Percentiles rank a stretch among this genome's conserved stretches.
These are phyloP conservation scores for Pichia paraexigua DNA, from an alignment of 805 yeast species.

Conservation along the genomic window DNA sequence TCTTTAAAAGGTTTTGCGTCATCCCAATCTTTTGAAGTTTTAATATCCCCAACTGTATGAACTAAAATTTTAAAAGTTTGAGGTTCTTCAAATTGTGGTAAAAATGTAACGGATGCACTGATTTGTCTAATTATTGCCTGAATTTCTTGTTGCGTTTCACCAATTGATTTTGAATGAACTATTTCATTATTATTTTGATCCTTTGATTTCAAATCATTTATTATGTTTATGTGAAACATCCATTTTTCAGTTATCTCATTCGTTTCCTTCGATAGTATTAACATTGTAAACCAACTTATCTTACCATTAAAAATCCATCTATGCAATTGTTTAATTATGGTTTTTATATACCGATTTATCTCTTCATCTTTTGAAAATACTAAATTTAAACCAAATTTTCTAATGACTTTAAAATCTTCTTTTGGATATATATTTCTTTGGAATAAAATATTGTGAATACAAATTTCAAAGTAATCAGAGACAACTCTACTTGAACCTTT, in stretches of 20 bases:
- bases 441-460: constrained; percentile 72
- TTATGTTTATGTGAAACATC: constrained; percentile 59
- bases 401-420: constrained; percentile 71
- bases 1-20: constrained; percentile 48
- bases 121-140: constrained; percentile 82
- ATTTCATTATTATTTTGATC: constrained; percentile 22
- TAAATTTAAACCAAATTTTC: constrained; percentile 72
- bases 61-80: constrained; percentile 82
- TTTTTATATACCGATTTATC: constrained; percentile 57
- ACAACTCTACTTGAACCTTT: constrained; percentile 75
- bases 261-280: constrained; percentile 58
- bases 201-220: constrained; percentile 7
- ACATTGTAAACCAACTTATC: constrained; percentile 62
- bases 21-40: constrained; percentile 77
- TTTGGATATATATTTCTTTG: constrained; percentile 88
- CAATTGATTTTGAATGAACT: constrained; percentile 14
- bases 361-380: constrained; percentile 70
- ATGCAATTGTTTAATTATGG: constrained; percentile 61
- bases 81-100: constrained; percentile 59
- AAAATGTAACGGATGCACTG: constrained; percentile 77
- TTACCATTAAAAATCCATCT: constrained; percentile 67
- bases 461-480: constrained; percentile 76
- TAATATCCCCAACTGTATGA: constrained; percentile 60
- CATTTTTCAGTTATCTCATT: constrained; percentile 74
- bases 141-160: constrained; percentile 63